Evolutionary conservation across 208 protist species (phyloP).

Genomic region (Leishmania guyanensis): DNA sequence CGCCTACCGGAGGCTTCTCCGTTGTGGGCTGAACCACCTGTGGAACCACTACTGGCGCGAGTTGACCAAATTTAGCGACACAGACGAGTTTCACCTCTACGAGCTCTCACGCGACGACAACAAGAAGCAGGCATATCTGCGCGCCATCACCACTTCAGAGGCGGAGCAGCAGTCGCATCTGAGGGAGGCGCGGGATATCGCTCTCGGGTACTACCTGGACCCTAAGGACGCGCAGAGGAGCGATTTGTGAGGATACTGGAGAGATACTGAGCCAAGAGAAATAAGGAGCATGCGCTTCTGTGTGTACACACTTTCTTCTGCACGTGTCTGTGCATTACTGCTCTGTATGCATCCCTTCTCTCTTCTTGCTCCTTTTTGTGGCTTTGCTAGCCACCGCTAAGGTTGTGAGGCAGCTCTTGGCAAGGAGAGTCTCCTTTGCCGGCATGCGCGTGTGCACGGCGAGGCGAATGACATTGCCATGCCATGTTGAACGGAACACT

Average conservation of each 20-base stretch:
- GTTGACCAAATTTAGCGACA: constrained; percentile 70
- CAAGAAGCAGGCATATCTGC: constrained; percentile 75
- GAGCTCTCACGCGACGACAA: constrained; percentile 79
- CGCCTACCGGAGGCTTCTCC: constrained; percentile 58
- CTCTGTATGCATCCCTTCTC: background rate
- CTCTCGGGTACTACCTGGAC: constrained; percentile 38
- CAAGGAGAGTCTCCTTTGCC: background rate
- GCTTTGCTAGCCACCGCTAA: background rate
- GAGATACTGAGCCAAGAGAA: background rate
- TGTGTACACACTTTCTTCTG: background rate
- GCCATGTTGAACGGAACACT: background rate
- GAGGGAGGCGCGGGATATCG: constrained; percentile 20
- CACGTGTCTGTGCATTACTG: background rate
- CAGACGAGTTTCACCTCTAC: constrained; percentile 78
- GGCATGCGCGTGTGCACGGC: background rate
- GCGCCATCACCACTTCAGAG: constrained; percentile 49
- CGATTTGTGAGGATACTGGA: background rate
- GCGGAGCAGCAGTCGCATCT: constrained; percentile 20
- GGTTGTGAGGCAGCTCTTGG: background rate
- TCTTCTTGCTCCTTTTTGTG: background rate
- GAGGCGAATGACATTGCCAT: background rate
- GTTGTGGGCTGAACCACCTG: constrained; percentile 85
- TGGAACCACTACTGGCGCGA: constrained; percentile 87
- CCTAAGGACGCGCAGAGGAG: constrained; percentile 11
- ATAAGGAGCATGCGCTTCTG: background rate